Base-by-base conservation (phyloP, 257 asterid species). In the Eucommia ulmoides region DNA sequence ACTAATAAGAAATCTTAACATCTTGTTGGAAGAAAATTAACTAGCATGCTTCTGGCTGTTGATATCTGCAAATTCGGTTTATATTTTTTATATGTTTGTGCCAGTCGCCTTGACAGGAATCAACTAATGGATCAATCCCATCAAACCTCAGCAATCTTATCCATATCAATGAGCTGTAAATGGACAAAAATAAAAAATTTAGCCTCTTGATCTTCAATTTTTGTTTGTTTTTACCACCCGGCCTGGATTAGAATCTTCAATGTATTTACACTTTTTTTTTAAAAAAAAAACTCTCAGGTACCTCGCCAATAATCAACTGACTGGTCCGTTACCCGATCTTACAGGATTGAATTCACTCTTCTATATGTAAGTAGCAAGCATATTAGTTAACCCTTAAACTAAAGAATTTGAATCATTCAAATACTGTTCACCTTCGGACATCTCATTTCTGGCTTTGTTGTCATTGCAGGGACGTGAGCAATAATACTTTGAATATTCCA, bases 381-480 rank as follows among this genome's bases (percentile, higher is more conserved):
- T n/a, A 1, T 38, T 44, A 44, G 19, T 22, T 11, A 2, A 3
- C 29, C 14, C 19, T 23, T 19, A 21, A 35, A 41, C 20, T 19
- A 10, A 7, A n/a, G 20, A 62, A 18, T 22, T 44, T 18, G 19
- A 33, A 9, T 23, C 50, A n/a, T n/a, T 49, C 3, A 19, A 42
- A 1, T 15, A 16, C 19, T 1, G 3, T 16, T 21, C 48, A 42
- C 19, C 19, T 15, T 16, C 15, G 2, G 48, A 42, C 19, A 42
- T 6, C 20, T 42, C 19, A 18, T 42, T 2, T 2, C 9, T 15
- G 2, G n/a, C 5, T 42, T 42, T 42, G 20, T 42, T 0, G 10
- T 16, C 46, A 45, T 49, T 77, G 62, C 93, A 87, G 94, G 87
- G 94, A 87, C 61, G 48, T 81, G 66, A 87, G 97, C 91, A 83